phyloP scores from a whole-genome alignment of 495 filamentous ascomycete genomes.

The Jackrogersella multiformis region DNA sequence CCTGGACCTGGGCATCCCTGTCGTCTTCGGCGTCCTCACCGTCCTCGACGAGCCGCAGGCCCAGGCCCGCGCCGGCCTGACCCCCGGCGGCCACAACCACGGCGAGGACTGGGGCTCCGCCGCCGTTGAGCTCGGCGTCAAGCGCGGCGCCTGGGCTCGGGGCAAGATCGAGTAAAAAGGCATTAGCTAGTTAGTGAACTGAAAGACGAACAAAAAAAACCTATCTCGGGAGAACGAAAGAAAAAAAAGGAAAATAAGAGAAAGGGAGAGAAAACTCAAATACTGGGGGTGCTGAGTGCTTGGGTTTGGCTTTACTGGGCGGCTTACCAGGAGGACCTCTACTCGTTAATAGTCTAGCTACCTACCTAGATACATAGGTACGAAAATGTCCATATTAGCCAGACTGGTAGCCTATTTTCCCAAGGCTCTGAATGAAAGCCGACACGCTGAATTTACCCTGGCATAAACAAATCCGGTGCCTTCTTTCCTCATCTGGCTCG shows the following conservation, averaged over 20 bases:
- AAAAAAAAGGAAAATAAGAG: neutral
- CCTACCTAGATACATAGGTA: too few species aligned
- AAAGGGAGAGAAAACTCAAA: neutral
- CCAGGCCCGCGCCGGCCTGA: conserved; percentile 82
- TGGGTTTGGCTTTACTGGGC: too few species aligned
- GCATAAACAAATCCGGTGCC: neutral
- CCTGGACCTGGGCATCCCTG: conserved; percentile 84
- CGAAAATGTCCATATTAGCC: too few species aligned
- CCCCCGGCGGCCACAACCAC: conserved; percentile 74
- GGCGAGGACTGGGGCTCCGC: conserved; percentile 87
- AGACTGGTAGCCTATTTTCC: conserved; percentile 2
- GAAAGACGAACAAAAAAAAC: neutral
- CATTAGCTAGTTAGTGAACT: neutral
- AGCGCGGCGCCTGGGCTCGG: conserved; percentile 71
- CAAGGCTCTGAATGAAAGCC: conserved; percentile 8
- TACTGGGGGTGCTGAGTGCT: neutral
- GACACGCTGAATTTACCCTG: neutral
- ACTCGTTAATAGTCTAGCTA: too few species aligned
- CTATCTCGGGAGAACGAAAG: too few species aligned
- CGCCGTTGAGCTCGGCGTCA: conserved; percentile 78
- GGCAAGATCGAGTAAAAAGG: conserved; percentile 63
- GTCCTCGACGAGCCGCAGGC: conserved; percentile 90
- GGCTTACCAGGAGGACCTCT: too few species aligned
- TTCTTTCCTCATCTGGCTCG: too few species aligned
- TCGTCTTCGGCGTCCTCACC: conserved; percentile 93